These are phyloP conservation scores for Jacaranda copaia DNA, from an alignment of 257 asterid species.

Conservation along the genomic window DNA sequence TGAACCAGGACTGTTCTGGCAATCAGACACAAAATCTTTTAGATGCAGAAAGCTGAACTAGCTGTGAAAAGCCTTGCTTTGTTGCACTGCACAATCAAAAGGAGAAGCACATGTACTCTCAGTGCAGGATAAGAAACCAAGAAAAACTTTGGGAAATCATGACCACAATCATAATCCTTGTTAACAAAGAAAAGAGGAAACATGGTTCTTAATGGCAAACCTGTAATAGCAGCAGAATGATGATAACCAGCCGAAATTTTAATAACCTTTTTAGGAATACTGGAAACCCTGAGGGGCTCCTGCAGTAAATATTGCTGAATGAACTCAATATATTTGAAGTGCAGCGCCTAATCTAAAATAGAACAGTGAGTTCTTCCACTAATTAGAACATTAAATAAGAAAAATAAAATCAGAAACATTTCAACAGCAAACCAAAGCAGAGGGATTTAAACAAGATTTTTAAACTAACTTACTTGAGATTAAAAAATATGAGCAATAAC, in stretches of 20 bases:
- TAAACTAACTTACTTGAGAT: no score
- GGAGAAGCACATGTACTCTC: no score
- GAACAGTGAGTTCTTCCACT: constrained; percentile 23
- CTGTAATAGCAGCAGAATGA: constrained; percentile 96
- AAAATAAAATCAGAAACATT: constrained; percentile 6
- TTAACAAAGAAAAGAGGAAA: background rate
- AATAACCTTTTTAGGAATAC: constrained; percentile 61
- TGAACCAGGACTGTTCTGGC: no score
- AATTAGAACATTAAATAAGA: background rate
- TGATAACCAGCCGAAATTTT: constrained; percentile 91
- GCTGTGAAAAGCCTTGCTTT: no score
- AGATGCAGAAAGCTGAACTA: no score
- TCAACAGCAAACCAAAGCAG: background rate
- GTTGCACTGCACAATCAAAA: no score
- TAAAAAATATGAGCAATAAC: no score
- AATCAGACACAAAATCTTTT: no score
- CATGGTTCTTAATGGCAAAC: constrained; percentile 43
- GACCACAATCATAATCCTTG: constrained; percentile 15
- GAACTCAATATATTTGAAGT: constrained; percentile 30
- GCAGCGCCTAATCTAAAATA: constrained; percentile 17
- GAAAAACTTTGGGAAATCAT: constrained; percentile 19
- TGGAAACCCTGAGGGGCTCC: constrained; percentile 75
- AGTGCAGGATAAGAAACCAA: background rate
- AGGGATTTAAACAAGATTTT: no score
- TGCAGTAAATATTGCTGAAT: constrained; percentile 42